Base-by-base conservation (phyloP, 208 protist species). In the Trypanosoma boissoni region DNA sequence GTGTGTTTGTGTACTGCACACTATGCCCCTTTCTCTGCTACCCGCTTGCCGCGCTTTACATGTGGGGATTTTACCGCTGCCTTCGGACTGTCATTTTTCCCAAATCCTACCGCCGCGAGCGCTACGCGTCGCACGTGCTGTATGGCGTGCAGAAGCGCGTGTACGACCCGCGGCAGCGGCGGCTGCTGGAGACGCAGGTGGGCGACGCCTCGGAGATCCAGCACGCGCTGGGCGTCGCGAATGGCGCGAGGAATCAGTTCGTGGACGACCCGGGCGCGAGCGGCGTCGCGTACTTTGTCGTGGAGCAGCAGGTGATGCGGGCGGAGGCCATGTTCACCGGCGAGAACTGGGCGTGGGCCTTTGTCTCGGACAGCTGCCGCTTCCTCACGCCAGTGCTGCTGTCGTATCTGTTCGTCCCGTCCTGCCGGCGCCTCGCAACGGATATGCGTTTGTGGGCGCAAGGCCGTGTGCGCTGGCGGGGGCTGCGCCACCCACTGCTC, bases 341-440 rank as follows among this genome's bases (percentile, higher is more conserved):
- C 5, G 86, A 92, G 58, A 93, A 91, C 72, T 95, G 88, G 85
- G 84, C 85, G 18, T 95, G 83, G 84, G 88, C 84, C 3, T 85
- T 95, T 50, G 76, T 93, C 34, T 91, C 89, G 10, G 89, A 95
- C 57, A 91, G 72, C 28, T 90, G 74, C 58, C 80, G 89, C 45
- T 91, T 90, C 66, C 51, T 91, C 12, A 84, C 72, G 4, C 81
- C 89, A 9, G 58, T 86, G 26, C 48, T 72, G 21, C 61, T 91
- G 20, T 78, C 81, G 2, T 90, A 85, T 58, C 29, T 91, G 10
- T 95, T 92, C 61, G 73, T 84, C 44, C 83, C 84, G 1, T 86
- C 86, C 3, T 91, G 78, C 72, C 64, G 75, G 43, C 72, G 89
- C 0, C 58, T 95, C 18, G 58, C 52, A 3, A 71, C 88, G 27